These are phyloP conservation scores for Fraxinus paxiana DNA, from an alignment of 305 asterid species.

Conservation along the genomic window DNA sequence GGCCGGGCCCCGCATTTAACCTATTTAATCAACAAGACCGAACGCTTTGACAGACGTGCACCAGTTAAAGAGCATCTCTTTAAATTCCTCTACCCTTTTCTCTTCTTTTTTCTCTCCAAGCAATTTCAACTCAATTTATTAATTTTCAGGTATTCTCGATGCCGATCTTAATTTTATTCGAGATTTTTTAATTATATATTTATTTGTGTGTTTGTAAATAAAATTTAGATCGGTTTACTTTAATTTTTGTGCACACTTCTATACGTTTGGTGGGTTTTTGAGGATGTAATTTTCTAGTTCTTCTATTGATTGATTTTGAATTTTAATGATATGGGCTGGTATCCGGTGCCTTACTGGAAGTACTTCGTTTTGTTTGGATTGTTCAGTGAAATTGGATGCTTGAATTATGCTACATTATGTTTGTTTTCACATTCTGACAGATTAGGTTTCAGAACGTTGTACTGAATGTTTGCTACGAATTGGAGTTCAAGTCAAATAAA, in stretches of 20 bases:
- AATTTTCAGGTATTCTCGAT: constrained; percentile 28
- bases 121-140: constrained; percentile 11
- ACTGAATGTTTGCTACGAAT: not conserved
- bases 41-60: constrained; percentile 14
- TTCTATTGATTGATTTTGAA: not conserved
- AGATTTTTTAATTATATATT: not conserved
- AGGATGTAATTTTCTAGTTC: not conserved
- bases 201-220: not conserved
- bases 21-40: not conserved
- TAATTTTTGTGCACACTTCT: not conserved
- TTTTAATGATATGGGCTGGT: not conserved
- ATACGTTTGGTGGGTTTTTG: not conserved
- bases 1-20: not conserved
- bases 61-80: constrained; percentile 21
- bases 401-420: constrained; percentile 5
- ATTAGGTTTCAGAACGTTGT: not conserved
- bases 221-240: not conserved
- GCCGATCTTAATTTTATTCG: not conserved
- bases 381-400: not conserved
- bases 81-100: constrained; percentile 16
- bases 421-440: not conserved
- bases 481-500: not conserved
- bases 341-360: not conserved
- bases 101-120: not conserved
- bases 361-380: not conserved